Evolutionary conservation across 768 basidiomycete species (phyloP), one percentile per base, ranked within the genome.

Genomic region (Xanthoconium purpureum): DNA sequence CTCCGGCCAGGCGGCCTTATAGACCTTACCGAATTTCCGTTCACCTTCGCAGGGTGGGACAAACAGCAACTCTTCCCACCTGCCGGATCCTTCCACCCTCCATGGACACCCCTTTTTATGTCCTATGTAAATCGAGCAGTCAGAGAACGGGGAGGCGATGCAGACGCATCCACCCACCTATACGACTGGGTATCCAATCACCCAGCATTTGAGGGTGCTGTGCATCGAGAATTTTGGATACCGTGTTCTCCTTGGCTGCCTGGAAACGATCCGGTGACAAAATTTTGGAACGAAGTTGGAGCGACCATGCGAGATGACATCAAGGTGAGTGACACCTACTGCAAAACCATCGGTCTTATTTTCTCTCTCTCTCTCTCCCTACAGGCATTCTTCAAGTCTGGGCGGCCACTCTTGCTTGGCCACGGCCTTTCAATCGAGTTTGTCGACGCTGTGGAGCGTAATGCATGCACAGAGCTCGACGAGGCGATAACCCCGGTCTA

Each of bases 1-100:
- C 77, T 92, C 42, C 81, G 87, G 44, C 88, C 88, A 2, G 82
- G 83, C 28, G 90, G 90, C 32, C 75, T 91, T 32, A 66, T 89
- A 55, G 77, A 85, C 49, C 58, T 90, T 15, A 73, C 80, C 51
- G 90, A 92, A 72, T 88, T 83, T 63, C 87, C 88, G 50, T 91
- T 88, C 64, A 66, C 72, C 54, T 73, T 82, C n/a, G 84, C 88
- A 61, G 85, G 84, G 60, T 54, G 54, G 17, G 71, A 86, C 55
- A 77, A 77, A 60, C 66, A 67, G 20, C 76, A 74, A 5, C 69
- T 85, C 39, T 64, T 77, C n/a, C 63, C 75, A 2, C 75, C 75
- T 7, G 73, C 77, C 0, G 71, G 78, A 33, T 64, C 75, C 47
- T 66, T 82, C 37, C 73, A 71, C 4, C 74, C 75, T 7, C 84